Evolutionary conservation across 805 yeast genomes (phyloP).

Genomic region (Suhomyces xylopsoci): DNA sequence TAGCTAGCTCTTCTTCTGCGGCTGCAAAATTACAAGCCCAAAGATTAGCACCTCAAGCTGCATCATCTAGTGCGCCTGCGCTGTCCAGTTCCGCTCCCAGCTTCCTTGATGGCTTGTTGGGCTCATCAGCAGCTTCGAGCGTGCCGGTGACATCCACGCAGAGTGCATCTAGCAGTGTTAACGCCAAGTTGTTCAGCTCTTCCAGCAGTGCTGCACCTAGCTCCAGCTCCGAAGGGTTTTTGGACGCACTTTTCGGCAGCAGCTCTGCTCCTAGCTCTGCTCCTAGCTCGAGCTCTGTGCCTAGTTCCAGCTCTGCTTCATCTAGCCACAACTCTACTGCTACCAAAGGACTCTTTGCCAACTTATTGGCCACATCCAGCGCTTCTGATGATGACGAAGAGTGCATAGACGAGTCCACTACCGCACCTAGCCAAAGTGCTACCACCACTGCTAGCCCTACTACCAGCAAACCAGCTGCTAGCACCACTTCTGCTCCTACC

Average conservation of each 20-base stretch:
- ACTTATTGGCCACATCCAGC: not conserved
- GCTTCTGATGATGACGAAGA: not conserved
- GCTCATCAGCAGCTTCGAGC: not conserved
- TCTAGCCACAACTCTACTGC: not conserved
- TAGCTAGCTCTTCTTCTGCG: slow-evolving; percentile 3
- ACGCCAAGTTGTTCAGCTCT: not conserved
- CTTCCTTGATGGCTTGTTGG: not conserved
- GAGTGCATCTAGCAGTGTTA: not conserved
- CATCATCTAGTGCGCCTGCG: slow-evolving; percentile 1
- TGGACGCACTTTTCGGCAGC: not conserved
- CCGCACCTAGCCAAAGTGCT: not conserved
- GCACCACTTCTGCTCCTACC: not conserved
- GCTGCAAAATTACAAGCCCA: not conserved
- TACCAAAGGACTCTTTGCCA: not conserved
- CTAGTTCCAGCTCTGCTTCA: slow-evolving; percentile 10
- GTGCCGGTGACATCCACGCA: not conserved
- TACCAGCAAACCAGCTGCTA: not conserved
- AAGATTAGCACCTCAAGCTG: not conserved
- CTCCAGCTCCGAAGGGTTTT: not conserved
- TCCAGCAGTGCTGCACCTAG: not conserved
- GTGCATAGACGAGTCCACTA: not conserved
- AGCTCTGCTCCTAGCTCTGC: not conserved
- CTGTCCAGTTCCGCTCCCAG: slow-evolving; percentile 1
- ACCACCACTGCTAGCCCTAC: not conserved
- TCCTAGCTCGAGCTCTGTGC: slow-evolving; percentile 2